Evolutionary conservation across 2,329 filamentous ascomycete genomes (phyloP), one percentile per base, ranked within the genome.

Genomic region (Aspergillus fijiensis): DNA sequence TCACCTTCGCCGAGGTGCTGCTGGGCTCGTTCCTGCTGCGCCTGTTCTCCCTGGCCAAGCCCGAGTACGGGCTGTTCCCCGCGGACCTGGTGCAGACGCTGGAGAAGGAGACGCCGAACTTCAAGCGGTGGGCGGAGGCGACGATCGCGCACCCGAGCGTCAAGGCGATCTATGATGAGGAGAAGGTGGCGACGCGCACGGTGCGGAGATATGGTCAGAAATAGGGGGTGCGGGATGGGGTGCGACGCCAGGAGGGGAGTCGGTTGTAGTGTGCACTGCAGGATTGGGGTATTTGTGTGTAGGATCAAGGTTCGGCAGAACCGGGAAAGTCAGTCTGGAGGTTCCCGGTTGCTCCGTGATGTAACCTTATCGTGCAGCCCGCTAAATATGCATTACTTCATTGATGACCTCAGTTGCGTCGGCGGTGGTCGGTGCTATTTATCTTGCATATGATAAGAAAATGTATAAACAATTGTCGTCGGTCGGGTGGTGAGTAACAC

Each of bases 1-100:
- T 92, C 47, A 94, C 90, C 0, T 75, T 92, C 39, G 91, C 87
- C 11, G 91, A 95, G 84, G 90, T 23, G 29, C 55, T 68, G 59
- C 64, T 57, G 12, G 64, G 66, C 2, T 87, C 89, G 0, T 92
- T 92, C 71, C 70, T 90, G 10, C 70, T 92, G 21, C 82, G 89
- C 2, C 71, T 88, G 21, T 79, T 87, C 49, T 74, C 79, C 1
- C 80, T 85, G 29, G 69, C 81, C 0, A 85, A 87, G 69, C 77
- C 84, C 23, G 79, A 79, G 39, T 60, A 91, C 60, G 72, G 69
- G 0, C 57, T 76, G 19, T 16, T 72, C 85, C 58, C 87, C 85
- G 0, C 71, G 69, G 65, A 81, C 71, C 25, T 71, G 87, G 58
- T 69, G 76, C 51, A 71, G 75, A 52, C 79, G 76, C 21, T 75